Evolutionary conservation across 78 protist species (phyloP).

Genomic region (Fonticula alba): DNA sequence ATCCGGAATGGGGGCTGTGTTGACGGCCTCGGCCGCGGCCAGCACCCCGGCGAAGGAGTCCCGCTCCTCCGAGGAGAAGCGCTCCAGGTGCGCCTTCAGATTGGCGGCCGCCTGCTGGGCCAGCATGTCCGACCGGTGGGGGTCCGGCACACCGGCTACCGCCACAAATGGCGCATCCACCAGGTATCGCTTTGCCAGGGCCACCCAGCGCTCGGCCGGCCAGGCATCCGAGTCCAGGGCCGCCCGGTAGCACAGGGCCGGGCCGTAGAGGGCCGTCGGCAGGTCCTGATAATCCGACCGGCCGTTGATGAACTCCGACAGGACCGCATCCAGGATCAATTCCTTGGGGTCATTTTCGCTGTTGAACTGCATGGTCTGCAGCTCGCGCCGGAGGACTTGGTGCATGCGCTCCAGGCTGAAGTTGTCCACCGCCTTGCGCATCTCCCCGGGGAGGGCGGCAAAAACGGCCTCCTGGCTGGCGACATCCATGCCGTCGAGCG

Average conservation of each 20-base stretch:
- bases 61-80: background rate
- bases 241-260: background rate
- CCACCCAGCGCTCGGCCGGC: slow-evolving; percentile 3
- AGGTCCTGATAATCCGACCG: background rate
- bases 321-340: background rate
- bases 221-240: background rate
- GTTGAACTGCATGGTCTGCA: background rate
- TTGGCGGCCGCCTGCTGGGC: background rate
- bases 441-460: background rate
- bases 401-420: background rate
- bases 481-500: background rate
- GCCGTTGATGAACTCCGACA: background rate
- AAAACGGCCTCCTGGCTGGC: background rate
- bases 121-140: background rate
- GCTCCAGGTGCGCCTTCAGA: background rate
- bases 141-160: background rate
- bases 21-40: background rate
- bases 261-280: background rate
- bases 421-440: background rate
- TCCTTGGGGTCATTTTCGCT: slow-evolving; percentile 1
- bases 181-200: background rate
- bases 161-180: background rate
- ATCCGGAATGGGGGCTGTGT: too few species aligned
- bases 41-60: background rate
- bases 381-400: too few species aligned